These are phyloP conservation scores for Tetracladium marchalianum DNA, from an alignment of 495 filamentous ascomycete genomes.

Conservation along the genomic window DNA sequence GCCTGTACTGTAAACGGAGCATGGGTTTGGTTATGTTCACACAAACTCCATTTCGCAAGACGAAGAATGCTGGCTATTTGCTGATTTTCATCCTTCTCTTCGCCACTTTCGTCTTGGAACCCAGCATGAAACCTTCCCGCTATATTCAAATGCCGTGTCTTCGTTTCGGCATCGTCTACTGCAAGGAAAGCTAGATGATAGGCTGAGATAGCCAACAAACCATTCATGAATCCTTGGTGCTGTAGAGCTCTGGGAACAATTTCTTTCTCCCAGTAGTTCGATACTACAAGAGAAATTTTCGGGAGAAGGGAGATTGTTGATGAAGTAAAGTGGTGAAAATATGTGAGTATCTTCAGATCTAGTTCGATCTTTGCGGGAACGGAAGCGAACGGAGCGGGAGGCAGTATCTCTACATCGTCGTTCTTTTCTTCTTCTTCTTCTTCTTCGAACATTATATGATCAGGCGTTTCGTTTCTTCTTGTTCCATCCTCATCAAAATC, in stretches of 20 bases:
- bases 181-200: conserved; percentile 15
- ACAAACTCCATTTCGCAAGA: no score
- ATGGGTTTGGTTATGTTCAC: no score
- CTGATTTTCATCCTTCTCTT: no score
- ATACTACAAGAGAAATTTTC: background rate
- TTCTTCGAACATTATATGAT: background rate
- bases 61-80: no score
- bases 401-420: background rate
- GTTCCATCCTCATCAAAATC: background rate
- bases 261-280: conserved; percentile 20
- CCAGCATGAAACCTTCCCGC: no score
- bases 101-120: no score
- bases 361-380: conserved; percentile 2
- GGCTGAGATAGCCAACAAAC: conserved; percentile 24
- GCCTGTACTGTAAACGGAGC: no score
- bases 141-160: no score
- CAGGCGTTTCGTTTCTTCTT: background rate
- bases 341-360: conserved; percentile 24
- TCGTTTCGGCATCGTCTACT: conserved; percentile 1
- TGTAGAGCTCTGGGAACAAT: conserved; percentile 21
- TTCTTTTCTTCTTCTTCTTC: background rate
- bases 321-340: conserved; percentile 29
- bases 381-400: conserved; percentile 1
- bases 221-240: conserved; percentile 21
- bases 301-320: conserved; percentile 27